phyloP scores from a whole-genome alignment of 2,329 filamentous ascomycete genomes.

The Lasiodiplodia gonubiensis region DNA sequence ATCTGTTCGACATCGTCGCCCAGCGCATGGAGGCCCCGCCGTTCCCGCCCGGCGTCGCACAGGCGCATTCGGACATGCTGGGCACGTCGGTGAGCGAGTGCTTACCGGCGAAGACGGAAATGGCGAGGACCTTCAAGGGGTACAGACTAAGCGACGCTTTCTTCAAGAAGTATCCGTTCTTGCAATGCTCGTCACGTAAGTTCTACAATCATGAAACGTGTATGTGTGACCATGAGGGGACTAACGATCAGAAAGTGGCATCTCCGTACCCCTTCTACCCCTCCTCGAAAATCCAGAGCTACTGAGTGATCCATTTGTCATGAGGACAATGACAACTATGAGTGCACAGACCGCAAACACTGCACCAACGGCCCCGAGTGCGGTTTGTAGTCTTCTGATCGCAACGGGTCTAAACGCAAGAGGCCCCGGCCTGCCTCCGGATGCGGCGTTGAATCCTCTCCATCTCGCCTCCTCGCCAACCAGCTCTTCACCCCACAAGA shows the following conservation, averaged over 20 bases:
- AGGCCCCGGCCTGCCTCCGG: too few species aligned
- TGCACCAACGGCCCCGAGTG: too few species aligned
- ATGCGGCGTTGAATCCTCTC: too few species aligned
- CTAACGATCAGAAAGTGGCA: background rate
- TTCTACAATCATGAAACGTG: background rate
- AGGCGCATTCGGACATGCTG: background rate
- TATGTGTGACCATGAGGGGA: background rate
- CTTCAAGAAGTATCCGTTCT: constrained; percentile 21
- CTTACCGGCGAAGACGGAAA: background rate
- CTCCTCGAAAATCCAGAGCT: background rate
- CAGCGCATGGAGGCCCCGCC: background rate
- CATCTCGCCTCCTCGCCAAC: too few species aligned
- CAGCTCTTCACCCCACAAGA: too few species aligned
- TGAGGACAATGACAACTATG: too few species aligned
- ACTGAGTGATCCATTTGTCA: background rate
- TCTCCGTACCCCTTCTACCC: background rate
- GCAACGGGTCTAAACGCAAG: too few species aligned
- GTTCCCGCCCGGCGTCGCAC: background rate
- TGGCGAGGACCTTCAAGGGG: background rate
- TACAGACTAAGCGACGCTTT: constrained; percentile 21
- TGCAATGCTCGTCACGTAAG: constrained; percentile 24
- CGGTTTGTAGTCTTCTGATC: too few species aligned
- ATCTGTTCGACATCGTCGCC: constrained; percentile 9
- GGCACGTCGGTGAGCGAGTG: background rate
- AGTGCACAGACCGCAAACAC: too few species aligned